A percentile compares a stretch with the other conserved stretches of the same genome.
Evolutionary conservation across 2,329 filamentous ascomycete genomes (phyloP).

Genomic region (Colletotrichum karsti): DNA sequence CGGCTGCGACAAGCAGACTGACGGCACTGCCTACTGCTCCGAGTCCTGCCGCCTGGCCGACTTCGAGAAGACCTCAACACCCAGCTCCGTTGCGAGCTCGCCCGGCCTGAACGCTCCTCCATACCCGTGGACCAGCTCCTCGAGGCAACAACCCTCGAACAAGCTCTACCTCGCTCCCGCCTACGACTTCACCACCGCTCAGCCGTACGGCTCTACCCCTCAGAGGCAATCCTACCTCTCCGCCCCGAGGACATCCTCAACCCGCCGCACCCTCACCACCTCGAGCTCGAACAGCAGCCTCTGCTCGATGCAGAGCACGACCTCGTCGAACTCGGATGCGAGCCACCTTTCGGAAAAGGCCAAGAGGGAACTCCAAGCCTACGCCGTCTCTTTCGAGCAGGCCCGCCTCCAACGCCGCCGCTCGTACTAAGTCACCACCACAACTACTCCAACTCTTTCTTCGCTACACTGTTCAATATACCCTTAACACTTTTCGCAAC

Average conservation of each 20-base stretch:
- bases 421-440: conserved; percentile 53
- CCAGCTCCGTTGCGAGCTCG: conserved; percentile 67
- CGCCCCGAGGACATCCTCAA: conserved; percentile 37
- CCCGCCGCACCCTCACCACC: conserved; percentile 57
- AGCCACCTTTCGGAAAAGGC: conserved; percentile 77
- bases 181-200: conserved; percentile 76
- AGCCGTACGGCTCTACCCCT: conserved; percentile 63
- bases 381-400: conserved; percentile 90
- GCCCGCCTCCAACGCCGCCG: conserved; percentile 69
- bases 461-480: conserved; percentile 31
- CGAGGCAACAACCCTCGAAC: conserved; percentile 40
- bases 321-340: conserved; percentile 60
- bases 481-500: conserved; percentile 39
- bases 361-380: conserved; percentile 81
- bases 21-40: conserved; percentile 87
- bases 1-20: conserved; percentile 89
- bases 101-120: conserved; percentile 60
- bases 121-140: conserved; percentile 55
- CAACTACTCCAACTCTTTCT: conserved; percentile 34
- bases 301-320: conserved; percentile 76
- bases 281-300: conserved; percentile 88
- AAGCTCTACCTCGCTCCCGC: conserved; percentile 77
- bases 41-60: conserved; percentile 90
- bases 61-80: conserved; percentile 75
- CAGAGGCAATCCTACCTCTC: conserved; percentile 51